A percentile compares a stretch with the other conserved stretches of the same genome.
Conservation (phyloP, 345 rosid species). For the Bretschneidera sinensis region DNA sequence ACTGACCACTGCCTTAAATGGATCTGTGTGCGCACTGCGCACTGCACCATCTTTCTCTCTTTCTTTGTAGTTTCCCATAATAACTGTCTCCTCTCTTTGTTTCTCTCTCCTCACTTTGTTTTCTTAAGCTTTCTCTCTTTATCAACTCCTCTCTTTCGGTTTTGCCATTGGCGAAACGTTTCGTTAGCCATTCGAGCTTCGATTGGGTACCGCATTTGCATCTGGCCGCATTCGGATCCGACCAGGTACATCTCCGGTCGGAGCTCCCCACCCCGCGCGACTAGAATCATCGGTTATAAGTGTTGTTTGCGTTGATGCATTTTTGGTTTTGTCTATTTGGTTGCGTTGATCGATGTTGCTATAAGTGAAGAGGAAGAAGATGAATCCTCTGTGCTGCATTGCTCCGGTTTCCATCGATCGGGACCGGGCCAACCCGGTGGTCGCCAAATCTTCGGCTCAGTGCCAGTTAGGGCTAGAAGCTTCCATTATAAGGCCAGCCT, state of each 20-base stretch:
- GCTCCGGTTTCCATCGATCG: conserved; percentile 97
- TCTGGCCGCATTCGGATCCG: conserved; percentile 8
- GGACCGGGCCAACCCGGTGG: conserved; percentile 65
- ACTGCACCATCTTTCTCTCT: conserved; percentile 15
- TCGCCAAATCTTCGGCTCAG: conserved; percentile 43
- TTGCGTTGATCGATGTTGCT: conserved; percentile 2
- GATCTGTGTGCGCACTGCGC: conserved; percentile 42
- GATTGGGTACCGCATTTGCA: conserved; percentile 33
- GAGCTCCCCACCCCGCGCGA: background rate
- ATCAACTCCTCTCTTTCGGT: conserved; percentile 1
- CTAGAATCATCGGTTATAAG: too few species aligned
- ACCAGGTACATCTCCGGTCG: background rate
- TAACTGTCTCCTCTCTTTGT: conserved; percentile 13
- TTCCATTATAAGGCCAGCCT: conserved; percentile 15
- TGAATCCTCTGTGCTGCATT: conserved; percentile 99
- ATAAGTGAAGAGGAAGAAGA: conserved; percentile 17
- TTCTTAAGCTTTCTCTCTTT: too few species aligned
- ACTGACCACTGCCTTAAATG: conserved; percentile 55
- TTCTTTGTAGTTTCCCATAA: conserved; percentile 30
- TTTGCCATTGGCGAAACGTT: conserved; percentile 37
- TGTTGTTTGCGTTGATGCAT: background rate
- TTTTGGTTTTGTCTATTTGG: background rate
- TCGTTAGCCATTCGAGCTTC: conserved; percentile 25
- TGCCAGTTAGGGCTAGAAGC: conserved; percentile 42
- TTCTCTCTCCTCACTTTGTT: conserved; percentile 3